These are phyloP conservation scores for Triangularia setosa DNA, from an alignment of 2,329 filamentous ascomycete species.

Conservation along the genomic window DNA sequence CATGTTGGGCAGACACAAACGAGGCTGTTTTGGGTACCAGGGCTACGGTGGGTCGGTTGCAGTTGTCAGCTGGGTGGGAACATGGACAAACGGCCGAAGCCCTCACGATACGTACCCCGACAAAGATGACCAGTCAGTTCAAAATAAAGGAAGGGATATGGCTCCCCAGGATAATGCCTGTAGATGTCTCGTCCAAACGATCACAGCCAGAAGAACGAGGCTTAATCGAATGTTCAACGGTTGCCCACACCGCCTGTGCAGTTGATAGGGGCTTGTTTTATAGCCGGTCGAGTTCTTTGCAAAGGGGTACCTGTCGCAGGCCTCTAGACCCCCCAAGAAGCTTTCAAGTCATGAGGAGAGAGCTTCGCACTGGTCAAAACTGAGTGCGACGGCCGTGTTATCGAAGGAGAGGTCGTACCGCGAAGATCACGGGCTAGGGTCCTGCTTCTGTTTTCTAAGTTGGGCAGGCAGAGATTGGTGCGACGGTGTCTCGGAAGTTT, in stretches of 20 bases:
- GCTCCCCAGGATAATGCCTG: background rate
- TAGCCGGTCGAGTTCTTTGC: background rate
- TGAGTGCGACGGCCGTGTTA: background rate
- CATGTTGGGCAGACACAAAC: slow-evolving; percentile 22
- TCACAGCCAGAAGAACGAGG: background rate
- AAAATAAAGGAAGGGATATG: background rate
- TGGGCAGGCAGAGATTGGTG: background rate
- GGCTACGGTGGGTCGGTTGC: slow-evolving; percentile 10
- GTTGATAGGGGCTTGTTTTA: background rate
- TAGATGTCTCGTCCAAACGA: background rate
- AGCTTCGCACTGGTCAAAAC: background rate
- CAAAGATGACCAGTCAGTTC: background rate
- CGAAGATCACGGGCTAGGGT: background rate
- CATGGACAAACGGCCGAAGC: slow-evolving; percentile 1
- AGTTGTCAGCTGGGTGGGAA: slow-evolving; percentile 7
- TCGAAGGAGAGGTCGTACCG: background rate
- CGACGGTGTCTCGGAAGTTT: slow-evolving; percentile 4
- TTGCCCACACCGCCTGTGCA: background rate
- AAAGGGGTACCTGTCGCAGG: background rate
- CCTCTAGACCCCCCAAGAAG: background rate
- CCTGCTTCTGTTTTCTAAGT: background rate
- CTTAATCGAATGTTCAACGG: background rate
- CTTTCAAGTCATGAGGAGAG: slow-evolving; percentile 5
- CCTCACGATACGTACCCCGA: background rate
- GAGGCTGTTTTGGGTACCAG: slow-evolving; percentile 4